These are phyloP conservation scores for Chlamydomonas sp. DNA, from an alignment of 139 green algal species.

Conservation along the genomic window DNA sequence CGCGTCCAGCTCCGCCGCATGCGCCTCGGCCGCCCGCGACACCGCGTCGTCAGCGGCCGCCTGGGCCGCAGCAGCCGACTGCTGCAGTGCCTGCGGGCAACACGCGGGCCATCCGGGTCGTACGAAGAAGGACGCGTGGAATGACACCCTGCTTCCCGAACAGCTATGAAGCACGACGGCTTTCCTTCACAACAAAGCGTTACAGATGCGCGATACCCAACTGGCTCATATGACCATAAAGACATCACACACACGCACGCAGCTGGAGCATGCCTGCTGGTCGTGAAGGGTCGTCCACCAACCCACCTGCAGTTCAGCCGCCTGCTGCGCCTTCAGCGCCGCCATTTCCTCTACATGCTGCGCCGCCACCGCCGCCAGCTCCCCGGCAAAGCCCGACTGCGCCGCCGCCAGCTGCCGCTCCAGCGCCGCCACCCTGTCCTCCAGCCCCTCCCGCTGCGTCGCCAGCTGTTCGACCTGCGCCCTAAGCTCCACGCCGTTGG, in stretches of 20 bases:
- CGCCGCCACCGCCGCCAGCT: not conserved
- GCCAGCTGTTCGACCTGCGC: not conserved
- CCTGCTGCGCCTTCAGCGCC: not conserved
- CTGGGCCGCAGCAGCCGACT: not conserved
- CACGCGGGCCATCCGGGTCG: not conserved
- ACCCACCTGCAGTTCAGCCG: slow-evolving; percentile 1
- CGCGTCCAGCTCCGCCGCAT: not conserved
- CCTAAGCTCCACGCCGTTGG: not conserved
- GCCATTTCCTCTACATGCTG: not conserved
- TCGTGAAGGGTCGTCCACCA: too few relatives aligned
- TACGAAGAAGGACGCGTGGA: too few relatives aligned
- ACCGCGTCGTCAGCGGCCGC: not conserved
- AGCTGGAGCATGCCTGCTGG: not conserved
- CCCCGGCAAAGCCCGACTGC: not conserved
- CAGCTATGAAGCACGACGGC: too few relatives aligned
- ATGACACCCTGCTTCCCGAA: too few relatives aligned
- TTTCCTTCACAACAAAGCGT: too few relatives aligned
- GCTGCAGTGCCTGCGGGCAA: not conserved
- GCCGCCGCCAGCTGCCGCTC: not conserved
- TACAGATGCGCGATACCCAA: too few relatives aligned
- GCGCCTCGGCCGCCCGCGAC: not conserved
- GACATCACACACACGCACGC: too few relatives aligned
- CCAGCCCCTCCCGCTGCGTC: not conserved
- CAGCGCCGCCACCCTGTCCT: slow-evolving; percentile 2
- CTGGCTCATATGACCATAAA: too few relatives aligned